Conservation (phyloP, 345 rosid genomes). For the Eucalyptus victrix region DNA sequence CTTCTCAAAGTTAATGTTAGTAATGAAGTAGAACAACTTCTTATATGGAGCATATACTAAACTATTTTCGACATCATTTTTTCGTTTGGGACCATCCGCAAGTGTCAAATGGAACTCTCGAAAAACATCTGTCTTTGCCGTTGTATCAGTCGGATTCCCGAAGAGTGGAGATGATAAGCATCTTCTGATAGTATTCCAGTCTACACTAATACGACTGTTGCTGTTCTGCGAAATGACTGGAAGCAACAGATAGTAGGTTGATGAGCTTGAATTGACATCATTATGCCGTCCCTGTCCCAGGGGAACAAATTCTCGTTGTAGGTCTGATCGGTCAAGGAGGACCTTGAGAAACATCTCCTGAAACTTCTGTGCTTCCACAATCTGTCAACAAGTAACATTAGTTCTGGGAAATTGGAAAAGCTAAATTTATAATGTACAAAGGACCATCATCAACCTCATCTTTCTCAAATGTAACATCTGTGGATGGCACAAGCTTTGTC, state of each 20-base stretch:
- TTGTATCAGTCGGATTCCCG: slow-evolving; percentile 14
- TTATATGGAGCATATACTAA: slow-evolving; percentile 51
- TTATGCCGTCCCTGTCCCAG: slow-evolving; percentile 42
- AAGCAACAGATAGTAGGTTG: slow-evolving; percentile 73
- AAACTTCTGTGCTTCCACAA: slow-evolving; percentile 44
- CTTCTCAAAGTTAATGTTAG: slow-evolving; percentile 26
- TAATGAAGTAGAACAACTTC: slow-evolving; percentile 46
- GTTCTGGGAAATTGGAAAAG: background rate
- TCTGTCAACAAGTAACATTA: slow-evolving; percentile 23
- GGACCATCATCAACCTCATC: slow-evolving; percentile 41
- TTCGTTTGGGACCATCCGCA: slow-evolving; percentile 46
- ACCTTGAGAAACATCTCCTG: slow-evolving; percentile 77
- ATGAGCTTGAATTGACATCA: slow-evolving; percentile 18
- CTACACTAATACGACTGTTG: slow-evolving; percentile 23
- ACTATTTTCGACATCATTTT: slow-evolving; percentile 59
- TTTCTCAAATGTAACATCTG: slow-evolving; percentile 19
- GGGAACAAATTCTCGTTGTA: slow-evolving; percentile 38
- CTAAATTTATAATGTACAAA: background rate
- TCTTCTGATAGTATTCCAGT: slow-evolving; percentile 52
- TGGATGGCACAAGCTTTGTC: slow-evolving; percentile 47
- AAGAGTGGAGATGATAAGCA: slow-evolving; percentile 83
- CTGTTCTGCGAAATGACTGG: slow-evolving; percentile 29
- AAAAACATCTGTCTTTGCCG: slow-evolving; percentile 11
- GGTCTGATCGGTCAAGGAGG: slow-evolving; percentile 52
- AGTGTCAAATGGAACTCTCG: slow-evolving; percentile 23